Evolutionary conservation across 2,329 filamentous ascomycete species (phyloP), one percentile per base, ranked within the genome.

Genomic region (Dactylonectria estremocensis): DNA sequence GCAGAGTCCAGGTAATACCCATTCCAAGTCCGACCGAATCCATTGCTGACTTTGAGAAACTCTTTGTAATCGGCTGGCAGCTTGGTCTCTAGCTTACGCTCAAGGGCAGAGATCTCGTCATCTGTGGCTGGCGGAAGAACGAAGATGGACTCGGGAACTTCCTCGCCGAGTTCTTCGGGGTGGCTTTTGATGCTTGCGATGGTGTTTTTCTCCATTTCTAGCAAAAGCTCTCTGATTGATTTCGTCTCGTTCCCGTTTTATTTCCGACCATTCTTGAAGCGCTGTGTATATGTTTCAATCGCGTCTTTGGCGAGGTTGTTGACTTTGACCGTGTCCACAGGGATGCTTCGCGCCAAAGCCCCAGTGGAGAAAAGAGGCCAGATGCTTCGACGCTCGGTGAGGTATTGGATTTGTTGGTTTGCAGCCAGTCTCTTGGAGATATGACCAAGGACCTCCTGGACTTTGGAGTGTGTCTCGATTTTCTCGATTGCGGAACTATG

Each of bases 11-110:
- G 49, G 16, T 58, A 67, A 13, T 64, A 71, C 1, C 72, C 72
- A 9, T 74, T 74, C 72, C 72, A 74, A n/a, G 64, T 54, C 2
- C 61, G 22, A n/a, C 66, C 72, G 40, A 74, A 73, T 0, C 72
- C 72, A 43, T 74, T 74, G 14, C 49, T 74, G 13, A 71, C 59
- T 18, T 57, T 71, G 1, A 74, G 35, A n/a, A 74, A 74, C 1
- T 68, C 64, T 4, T 74, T 74, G 14, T 72, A 72, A 28, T 74
- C 72, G 1, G 46, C 48, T n/a, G 72, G 72, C 0, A 74, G 22
- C 0, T 22, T 52, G 0, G 46, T 8, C 1, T 61, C 37, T 3
- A 74, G 45, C n/a, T n/a, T 72, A 7, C 55, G 24, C 35, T 74
- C 72, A 0, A 74, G 61, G 2, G 43, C 52, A 0, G 33, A 50